phyloP scores from a whole-genome alignment of 257 asterid species.

The Fraxinus quadrangulata region DNA sequence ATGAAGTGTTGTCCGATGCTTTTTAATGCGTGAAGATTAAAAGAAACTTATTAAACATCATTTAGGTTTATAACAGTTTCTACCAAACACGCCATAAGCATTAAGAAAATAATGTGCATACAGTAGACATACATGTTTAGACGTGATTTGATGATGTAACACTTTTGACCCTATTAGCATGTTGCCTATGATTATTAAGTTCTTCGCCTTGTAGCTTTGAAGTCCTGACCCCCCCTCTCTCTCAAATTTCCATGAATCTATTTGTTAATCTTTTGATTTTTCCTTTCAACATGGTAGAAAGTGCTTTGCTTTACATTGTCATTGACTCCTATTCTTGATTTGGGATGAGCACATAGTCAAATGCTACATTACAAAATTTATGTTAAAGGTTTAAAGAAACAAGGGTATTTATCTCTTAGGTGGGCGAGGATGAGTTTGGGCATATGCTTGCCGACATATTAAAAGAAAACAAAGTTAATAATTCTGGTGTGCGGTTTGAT shows the following conservation, averaged over 20 bases:
- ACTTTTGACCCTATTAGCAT: background rate
- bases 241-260: background rate
- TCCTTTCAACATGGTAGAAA: background rate
- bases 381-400: conserved; percentile 13
- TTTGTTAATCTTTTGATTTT: background rate
- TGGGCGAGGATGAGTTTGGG: conserved; percentile 92
- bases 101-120: no score
- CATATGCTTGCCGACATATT: conserved; percentile 72
- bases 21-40: background rate
- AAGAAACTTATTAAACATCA: no score
- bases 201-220: no score
- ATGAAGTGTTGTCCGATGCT: background rate
- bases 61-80: no score
- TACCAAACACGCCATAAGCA: background rate
- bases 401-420: conserved; percentile 45
- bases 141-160: background rate
- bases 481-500: conserved; percentile 81
- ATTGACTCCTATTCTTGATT: conserved; percentile 5
- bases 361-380: background rate
- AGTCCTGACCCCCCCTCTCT: no score
- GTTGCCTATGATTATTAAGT: background rate
- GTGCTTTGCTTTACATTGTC: background rate
- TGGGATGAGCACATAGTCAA: background rate
- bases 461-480: conserved; percentile 77
- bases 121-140: no score